Evolutionary conservation across 2,329 filamentous ascomycete species (phyloP), one percentile per base, ranked within the genome.

Genomic region (Chaetomiaceae sp.): DNA sequence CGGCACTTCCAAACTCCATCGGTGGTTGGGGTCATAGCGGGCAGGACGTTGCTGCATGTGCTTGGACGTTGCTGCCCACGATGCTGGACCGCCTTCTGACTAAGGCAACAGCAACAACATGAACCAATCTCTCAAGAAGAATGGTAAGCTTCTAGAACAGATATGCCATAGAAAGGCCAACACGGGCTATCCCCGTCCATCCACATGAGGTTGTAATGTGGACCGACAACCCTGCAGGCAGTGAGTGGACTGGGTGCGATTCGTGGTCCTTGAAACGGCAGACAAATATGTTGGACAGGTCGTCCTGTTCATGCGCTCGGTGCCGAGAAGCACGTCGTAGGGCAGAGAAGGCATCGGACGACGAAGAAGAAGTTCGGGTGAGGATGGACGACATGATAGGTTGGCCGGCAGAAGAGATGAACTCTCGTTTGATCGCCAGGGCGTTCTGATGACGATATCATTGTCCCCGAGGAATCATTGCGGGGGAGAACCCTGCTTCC

Each of bases 391-490:
- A 23, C 7, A 36, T 29, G 39, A 50, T 53, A 36, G 44, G 47
- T 8, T n/a, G 40, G 9, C 43, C 51, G 55, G 56, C 51, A 59
- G 53, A 59, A 49, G 47, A 57, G 59, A 60, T 59, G 57, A 51
- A 56, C 56, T 27, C 27, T 9, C n/a, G 59, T 61, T 63, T 63
- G 61, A 63, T 63, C 59, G 34, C 45, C 58, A 33, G 36, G n/a
- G 6, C 17, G 29, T 19, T 51, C n/a, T 36, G 47, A 45, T 60
- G 57, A 59, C 53, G 56, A 55, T 61, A 56, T 60, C 53, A 27
- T 55, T 39, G 54, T 54, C 45, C 31, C 43, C 43, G 33, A 51
- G 20, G 45, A 53, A 57, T 60, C 56, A 59, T 60, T 61, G 58
- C 55, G 61, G 61, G 61, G 60, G 51, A 53, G 56, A 38, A 31